A percentile compares a stretch with the other conserved stretches of the same genome.
Evolutionary conservation across 2,329 filamentous ascomycete genomes (phyloP).

Genomic region (Monilinia fructigena): DNA sequence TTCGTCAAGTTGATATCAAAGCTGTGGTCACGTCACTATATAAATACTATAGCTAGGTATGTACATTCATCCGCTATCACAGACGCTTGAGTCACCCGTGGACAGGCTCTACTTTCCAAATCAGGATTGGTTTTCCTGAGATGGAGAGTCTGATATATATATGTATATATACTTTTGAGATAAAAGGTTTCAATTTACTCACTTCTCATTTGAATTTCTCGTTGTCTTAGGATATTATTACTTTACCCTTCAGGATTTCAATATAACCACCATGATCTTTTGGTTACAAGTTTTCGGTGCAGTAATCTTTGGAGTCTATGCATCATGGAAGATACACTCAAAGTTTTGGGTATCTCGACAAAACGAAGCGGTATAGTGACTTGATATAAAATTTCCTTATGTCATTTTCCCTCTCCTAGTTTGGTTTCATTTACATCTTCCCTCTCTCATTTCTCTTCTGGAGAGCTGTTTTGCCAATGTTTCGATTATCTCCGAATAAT

Average conservation of each 20-base stretch:
- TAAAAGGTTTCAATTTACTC: background rate
- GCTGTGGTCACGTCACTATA: too few species aligned
- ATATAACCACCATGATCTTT: background rate
- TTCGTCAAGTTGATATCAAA: background rate
- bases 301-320: background rate
- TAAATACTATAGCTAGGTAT: too few species aligned
- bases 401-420: background rate
- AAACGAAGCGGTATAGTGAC: background rate
- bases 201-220: background rate
- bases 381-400: background rate
- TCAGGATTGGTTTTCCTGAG: conserved; percentile 15
- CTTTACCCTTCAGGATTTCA: background rate
- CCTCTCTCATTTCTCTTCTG: too few species aligned
- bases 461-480: too few species aligned
- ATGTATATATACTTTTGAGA: background rate
- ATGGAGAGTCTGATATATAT: background rate
- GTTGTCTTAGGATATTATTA: background rate
- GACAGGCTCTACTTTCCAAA: conserved; percentile 9
- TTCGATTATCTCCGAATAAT: background rate
- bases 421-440: background rate
- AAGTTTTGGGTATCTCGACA: conserved; percentile 3
- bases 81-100: background rate
- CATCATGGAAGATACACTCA: conserved; percentile 4
- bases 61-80: background rate
- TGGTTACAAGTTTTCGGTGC: conserved; percentile 8